Conservation (phyloP, 495 filamentous ascomycete species). For the Friedmanniomyces simplex region DNA sequence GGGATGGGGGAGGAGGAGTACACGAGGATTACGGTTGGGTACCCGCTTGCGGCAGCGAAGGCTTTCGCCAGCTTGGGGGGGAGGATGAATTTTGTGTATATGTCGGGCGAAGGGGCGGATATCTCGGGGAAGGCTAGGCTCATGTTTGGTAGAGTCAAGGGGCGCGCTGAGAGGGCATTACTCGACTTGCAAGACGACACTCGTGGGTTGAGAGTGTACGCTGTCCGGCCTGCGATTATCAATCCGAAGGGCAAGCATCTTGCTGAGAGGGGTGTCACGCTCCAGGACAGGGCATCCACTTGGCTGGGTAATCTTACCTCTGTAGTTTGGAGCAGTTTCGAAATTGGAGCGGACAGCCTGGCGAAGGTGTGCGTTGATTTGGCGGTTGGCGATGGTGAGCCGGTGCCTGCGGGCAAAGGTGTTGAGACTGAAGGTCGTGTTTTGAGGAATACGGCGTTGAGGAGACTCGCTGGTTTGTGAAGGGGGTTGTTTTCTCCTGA, state of each 20-base stretch:
- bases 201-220: constrained; percentile 39
- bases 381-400: constrained; percentile 47
- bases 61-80: constrained; percentile 46
- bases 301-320: not conserved
- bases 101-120: constrained; percentile 51
- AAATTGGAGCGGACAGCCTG: constrained; percentile 36
- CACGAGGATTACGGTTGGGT: constrained; percentile 54
- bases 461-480: constrained; percentile 37
- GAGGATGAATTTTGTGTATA: constrained; percentile 58
- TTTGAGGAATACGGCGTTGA: constrained; percentile 39
- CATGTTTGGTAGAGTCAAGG: constrained; percentile 52
- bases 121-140: constrained; percentile 42
- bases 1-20: constrained; percentile 49
- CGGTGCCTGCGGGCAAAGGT: constrained; percentile 34
- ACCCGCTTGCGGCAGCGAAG: constrained; percentile 48
- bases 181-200: constrained; percentile 36
- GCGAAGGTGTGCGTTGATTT: constrained; percentile 43
- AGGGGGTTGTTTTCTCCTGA: no score
- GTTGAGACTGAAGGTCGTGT: constrained; percentile 38
- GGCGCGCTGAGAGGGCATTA: constrained; percentile 48
- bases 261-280: constrained; percentile 1
- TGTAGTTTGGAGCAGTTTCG: constrained; percentile 21
- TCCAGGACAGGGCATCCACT: constrained; percentile 8
- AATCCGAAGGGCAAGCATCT: constrained; percentile 9
- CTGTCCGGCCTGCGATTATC: constrained; percentile 38